phyloP scores from a whole-genome alignment of 345 rosid species.

The Fremontodendron californicum region DNA sequence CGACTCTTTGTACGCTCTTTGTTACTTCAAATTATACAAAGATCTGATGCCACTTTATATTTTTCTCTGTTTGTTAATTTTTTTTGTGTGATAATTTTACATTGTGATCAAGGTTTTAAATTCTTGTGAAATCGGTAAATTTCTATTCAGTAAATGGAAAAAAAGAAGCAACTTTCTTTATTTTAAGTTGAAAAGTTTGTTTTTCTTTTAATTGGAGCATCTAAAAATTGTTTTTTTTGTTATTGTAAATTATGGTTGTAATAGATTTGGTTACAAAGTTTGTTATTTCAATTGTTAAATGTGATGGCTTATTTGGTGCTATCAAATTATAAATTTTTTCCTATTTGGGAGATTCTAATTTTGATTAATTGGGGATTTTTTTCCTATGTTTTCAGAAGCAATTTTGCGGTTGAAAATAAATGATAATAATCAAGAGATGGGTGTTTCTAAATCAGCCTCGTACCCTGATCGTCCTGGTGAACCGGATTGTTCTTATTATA shows the following conservation, averaged over 20 bases:
- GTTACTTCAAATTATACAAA: neutral
- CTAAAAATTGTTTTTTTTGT: neutral
- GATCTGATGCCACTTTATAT: neutral
- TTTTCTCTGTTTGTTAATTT: neutral
- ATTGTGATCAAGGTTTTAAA: neutral
- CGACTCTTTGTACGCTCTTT: neutral
- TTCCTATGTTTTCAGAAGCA: neutral
- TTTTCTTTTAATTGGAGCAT: neutral
- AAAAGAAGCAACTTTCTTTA: neutral
- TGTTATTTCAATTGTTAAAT: neutral
- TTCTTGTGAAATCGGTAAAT: neutral
- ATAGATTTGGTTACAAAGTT: neutral
- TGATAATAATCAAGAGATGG: neutral
- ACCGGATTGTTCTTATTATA: constrained; percentile 1
- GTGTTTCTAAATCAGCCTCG: neutral
- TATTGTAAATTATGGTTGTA: neutral
- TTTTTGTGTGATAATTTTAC: neutral
- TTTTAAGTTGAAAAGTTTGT: neutral
- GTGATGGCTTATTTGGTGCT: neutral
- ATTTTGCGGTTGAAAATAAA: neutral
- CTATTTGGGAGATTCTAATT: neutral
- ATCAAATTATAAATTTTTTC: neutral
- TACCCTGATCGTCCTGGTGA: neutral
- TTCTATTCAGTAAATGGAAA: no score
- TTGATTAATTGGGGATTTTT: neutral